A percentile compares a stretch with the other conserved stretches of the same genome.
These are phyloP conservation scores for Tothia fuscella DNA, from an alignment of 2,329 filamentous ascomycete species.

Conservation along the genomic window DNA sequence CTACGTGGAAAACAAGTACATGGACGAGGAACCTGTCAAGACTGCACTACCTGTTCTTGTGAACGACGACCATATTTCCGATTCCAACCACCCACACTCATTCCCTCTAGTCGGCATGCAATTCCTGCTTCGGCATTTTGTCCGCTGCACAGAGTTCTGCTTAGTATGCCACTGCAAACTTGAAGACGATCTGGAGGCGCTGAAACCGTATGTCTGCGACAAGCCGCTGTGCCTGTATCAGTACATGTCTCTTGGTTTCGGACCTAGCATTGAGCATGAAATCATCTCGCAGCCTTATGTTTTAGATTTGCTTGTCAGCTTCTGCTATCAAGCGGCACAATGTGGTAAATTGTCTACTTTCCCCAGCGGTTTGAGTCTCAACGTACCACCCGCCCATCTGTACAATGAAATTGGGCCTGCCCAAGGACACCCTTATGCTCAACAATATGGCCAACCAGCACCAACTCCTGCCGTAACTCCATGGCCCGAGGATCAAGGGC, in stretches of 20 bases:
- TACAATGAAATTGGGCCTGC: not conserved
- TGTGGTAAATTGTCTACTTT: constrained; percentile 4
- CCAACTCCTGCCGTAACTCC: constrained; percentile 7
- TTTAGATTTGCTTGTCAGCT: constrained; percentile 71
- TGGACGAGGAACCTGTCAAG: constrained; percentile 20
- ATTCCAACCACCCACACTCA: constrained; percentile 29
- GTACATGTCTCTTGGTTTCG: constrained; percentile 77
- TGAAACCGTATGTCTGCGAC: constrained; percentile 67
- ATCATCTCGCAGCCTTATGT: constrained; percentile 68
- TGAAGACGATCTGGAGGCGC: constrained; percentile 50
- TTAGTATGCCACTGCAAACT: constrained; percentile 68
- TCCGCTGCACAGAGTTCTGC: constrained; percentile 76
- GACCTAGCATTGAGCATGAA: constrained; percentile 75
- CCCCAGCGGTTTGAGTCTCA: constrained; percentile 8
- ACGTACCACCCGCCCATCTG: constrained; percentile 1
- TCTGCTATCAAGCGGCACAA: constrained; percentile 51
- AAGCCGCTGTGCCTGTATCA: constrained; percentile 70
- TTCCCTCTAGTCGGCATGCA: constrained; percentile 55
- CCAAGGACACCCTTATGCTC: not conserved
- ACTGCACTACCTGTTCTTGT: constrained; percentile 33
- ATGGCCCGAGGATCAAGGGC: not conserved
- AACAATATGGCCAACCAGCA: not conserved
- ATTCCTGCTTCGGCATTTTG: constrained; percentile 64
- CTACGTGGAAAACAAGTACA: constrained; percentile 29
- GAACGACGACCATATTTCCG: constrained; percentile 37